Evolutionary conservation across 2,329 filamentous ascomycete species (phyloP).

Genomic region (Aspergillus fructus): DNA sequence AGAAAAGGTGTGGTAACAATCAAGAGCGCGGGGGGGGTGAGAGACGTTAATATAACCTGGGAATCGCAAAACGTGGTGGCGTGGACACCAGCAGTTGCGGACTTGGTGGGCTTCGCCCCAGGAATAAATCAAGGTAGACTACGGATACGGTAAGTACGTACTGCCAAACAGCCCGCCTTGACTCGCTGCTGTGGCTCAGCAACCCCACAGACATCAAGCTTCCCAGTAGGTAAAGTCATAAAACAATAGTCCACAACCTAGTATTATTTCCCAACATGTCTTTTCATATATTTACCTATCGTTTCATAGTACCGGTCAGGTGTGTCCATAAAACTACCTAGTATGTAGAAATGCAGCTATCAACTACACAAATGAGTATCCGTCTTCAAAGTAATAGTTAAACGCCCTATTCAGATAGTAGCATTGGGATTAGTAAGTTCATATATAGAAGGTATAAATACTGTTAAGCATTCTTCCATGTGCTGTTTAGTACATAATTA

Average conservation of each 20-base stretch:
- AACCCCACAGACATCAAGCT: neutral
- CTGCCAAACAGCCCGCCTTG: neutral
- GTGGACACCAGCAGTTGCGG: constrained; percentile 11
- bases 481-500: no score
- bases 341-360: no score
- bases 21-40: neutral
- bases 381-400: no score
- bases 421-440: no score
- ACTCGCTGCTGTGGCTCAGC: neutral
- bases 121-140: neutral
- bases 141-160: neutral
- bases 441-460: no score
- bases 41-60: neutral
- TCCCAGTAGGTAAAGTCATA: neutral
- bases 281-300: neutral
- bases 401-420: no score
- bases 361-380: no score
- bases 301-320: neutral
- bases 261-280: neutral
- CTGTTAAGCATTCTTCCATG: no score
- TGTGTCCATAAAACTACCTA: neutral
- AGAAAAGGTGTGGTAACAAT: neutral
- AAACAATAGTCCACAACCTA: no score
- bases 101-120: constrained; percentile 16
- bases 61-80: constrained; percentile 7